Conservation (phyloP, 441 rosid species). For the Populus hybrid region DNA sequence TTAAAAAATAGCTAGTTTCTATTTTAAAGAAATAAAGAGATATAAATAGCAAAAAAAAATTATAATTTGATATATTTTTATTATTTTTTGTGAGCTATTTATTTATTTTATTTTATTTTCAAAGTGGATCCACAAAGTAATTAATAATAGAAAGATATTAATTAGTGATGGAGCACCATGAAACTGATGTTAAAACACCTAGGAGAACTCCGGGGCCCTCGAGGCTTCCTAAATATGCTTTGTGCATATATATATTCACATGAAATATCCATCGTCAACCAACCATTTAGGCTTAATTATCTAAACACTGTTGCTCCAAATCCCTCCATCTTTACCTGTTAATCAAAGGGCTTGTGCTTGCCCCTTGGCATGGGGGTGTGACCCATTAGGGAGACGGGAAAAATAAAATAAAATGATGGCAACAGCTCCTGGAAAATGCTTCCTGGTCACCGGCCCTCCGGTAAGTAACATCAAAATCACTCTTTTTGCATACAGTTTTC, state of each 20-base stretch:
- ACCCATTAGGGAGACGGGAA: background rate
- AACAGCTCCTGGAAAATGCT: constrained; percentile 54
- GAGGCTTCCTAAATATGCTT: background rate
- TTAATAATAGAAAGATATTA: no score
- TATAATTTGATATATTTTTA: no score
- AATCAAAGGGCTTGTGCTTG: background rate
- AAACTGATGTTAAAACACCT: no score
- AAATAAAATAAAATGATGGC: constrained; percentile 3
- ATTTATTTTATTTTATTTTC: no score
- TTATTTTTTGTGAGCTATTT: no score
- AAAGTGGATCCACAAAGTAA: no score
- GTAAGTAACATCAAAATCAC: constrained; percentile 25
- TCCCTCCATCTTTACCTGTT: background rate
- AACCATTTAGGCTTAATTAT: no score
- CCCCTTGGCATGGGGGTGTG: background rate
- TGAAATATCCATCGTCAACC: background rate
- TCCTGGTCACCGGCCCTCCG: constrained; percentile 60
- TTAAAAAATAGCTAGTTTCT: no score
- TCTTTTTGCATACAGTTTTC: background rate
- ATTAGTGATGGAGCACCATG: no score
- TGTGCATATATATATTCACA: background rate
- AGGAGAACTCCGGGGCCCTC: background rate
- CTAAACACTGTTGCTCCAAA: no score
- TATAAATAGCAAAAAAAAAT: no score
- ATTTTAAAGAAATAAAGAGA: no score